Conservation (phyloP, 306 rosid species). For the Pueraria montana region DNA sequence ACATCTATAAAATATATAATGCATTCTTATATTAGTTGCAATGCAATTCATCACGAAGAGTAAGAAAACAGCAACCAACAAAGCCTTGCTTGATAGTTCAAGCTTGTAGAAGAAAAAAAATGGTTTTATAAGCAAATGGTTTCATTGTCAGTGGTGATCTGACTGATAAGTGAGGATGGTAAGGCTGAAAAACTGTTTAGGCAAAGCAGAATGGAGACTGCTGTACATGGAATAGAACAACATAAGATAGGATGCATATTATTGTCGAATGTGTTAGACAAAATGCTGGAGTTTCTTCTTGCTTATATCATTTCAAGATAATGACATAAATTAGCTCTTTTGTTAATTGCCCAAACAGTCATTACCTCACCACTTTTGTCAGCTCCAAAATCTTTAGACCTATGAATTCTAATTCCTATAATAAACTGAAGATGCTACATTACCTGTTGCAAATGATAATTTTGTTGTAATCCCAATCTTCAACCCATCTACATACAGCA, state of each 20-base stretch:
- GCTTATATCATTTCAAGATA: slow-evolving; percentile 19
- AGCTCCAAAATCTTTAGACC: slow-evolving; percentile 21
- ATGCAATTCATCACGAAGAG: neutral
- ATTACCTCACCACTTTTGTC: slow-evolving; percentile 10
- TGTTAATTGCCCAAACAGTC: slow-evolving; percentile 15
- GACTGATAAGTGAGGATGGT: neutral
- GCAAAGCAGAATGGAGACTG: slow-evolving; percentile 18
- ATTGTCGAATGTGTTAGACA: neutral
- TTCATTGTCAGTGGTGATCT: slow-evolving; percentile 1
- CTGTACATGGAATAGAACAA: slow-evolving; percentile 5
- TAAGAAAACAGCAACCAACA: slow-evolving; percentile 20
- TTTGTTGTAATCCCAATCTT: slow-evolving; percentile 93
- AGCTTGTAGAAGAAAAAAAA: slow-evolving; percentile 25
- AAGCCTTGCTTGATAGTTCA: slow-evolving; percentile 22
- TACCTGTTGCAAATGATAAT: slow-evolving; percentile 93
- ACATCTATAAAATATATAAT: slow-evolving; percentile 64
- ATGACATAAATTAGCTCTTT: slow-evolving; percentile 2
- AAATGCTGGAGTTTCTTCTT: slow-evolving; percentile 4
- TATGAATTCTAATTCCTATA: slow-evolving; percentile 21
- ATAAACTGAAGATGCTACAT: slow-evolving; percentile 20
- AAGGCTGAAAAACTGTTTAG: slow-evolving; percentile 10
- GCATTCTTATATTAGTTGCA: slow-evolving; percentile 32
- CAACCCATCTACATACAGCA: slow-evolving; percentile 97
- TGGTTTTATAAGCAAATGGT: slow-evolving; percentile 12
- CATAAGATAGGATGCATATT: slow-evolving; percentile 15